A percentile compares a stretch with the other conserved stretches of the same genome.
phyloP scores from a whole-genome alignment of 2,329 filamentous ascomycete genomes.

The Cytospora schulzeri region DNA sequence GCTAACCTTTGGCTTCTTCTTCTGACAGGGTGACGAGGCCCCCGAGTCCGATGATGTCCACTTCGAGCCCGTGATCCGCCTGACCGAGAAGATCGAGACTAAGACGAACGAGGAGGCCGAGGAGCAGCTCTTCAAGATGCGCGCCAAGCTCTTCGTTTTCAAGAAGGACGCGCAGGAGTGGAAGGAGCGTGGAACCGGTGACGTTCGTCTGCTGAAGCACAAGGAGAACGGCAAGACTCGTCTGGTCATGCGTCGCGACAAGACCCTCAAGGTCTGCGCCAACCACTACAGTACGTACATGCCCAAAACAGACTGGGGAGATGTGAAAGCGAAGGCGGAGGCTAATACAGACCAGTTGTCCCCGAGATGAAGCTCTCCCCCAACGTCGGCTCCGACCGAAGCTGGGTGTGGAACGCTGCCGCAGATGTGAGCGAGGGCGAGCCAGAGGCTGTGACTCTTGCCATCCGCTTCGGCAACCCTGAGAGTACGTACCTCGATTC shows the following conservation, averaged over 20 bases:
- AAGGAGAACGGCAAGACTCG: conserved; percentile 98
- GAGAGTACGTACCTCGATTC: conserved; percentile 70
- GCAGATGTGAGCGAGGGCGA: conserved; percentile 98
- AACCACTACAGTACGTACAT: conserved; percentile 90
- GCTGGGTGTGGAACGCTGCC: conserved; percentile 98
- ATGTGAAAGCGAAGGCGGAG: too few relatives aligned
- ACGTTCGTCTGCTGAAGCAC: conserved; percentile 96
- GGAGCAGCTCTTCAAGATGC: conserved; percentile 99
- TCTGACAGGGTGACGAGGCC: conserved; percentile 68
- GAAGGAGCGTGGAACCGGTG: conserved; percentile 98
- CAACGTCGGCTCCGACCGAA: conserved; percentile 96
- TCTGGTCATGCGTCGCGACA: conserved; percentile 97
- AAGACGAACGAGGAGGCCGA: conserved; percentile 99
- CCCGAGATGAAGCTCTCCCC: conserved; percentile 98
- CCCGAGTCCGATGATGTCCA: conserved; percentile 91
- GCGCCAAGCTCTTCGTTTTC: conserved; percentile 99
- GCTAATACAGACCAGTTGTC: conserved; percentile 63
- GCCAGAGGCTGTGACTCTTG: conserved; percentile 92
- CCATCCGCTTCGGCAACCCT: conserved; percentile 95
- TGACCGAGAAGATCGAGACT: conserved; percentile 94
- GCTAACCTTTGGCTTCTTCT: conserved; percentile 8
- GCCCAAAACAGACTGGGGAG: not conserved
- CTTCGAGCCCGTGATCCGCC: conserved; percentile 93
- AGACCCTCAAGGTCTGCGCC: conserved; percentile 99
- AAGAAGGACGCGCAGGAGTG: conserved; percentile 89